Evolutionary conservation across 768 basidiomycete genomes (phyloP).

Genomic region (Lanmaoa pseudosensibilis): DNA sequence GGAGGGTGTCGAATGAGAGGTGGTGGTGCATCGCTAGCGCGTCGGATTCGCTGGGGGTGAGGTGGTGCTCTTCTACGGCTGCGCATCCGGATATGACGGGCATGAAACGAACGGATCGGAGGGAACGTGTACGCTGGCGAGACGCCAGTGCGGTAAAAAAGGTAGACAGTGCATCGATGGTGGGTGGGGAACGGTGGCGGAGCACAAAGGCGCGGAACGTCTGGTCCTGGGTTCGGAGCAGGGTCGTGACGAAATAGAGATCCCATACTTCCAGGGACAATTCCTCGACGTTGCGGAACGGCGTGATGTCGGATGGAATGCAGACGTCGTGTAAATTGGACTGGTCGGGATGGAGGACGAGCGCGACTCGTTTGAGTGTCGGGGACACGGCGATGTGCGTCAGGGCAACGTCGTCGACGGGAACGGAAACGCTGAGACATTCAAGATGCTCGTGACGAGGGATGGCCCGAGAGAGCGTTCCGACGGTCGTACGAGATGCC

Average conservation of each 20-base stretch:
- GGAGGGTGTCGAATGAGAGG: not conserved
- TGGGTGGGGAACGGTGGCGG: not conserved
- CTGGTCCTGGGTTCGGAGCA: slow-evolving; percentile 1
- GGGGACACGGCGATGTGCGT: not conserved
- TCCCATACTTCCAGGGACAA: not conserved
- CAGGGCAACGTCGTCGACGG: not conserved
- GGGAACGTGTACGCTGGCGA: not conserved
- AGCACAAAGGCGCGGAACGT: not conserved
- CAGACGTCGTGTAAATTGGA: not conserved
- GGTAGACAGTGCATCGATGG: not conserved
- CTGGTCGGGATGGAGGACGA: not conserved
- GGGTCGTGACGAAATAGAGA: not conserved
- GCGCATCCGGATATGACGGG: not conserved
- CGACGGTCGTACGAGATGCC: not conserved
- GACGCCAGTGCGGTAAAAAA: not conserved
- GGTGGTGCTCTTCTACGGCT: too few relatives aligned
- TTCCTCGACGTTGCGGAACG: not conserved
- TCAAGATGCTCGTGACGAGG: not conserved
- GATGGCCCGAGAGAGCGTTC: not conserved
- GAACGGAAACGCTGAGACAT: not conserved
- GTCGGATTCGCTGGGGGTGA: not conserved
- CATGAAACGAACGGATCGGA: not conserved
- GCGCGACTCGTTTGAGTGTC: not conserved
- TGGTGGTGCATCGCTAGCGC: not conserved
- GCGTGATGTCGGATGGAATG: not conserved